These are phyloP conservation scores for Candida sakaeoensis DNA, from an alignment of 805 yeast genomes.

Conservation along the genomic window DNA sequence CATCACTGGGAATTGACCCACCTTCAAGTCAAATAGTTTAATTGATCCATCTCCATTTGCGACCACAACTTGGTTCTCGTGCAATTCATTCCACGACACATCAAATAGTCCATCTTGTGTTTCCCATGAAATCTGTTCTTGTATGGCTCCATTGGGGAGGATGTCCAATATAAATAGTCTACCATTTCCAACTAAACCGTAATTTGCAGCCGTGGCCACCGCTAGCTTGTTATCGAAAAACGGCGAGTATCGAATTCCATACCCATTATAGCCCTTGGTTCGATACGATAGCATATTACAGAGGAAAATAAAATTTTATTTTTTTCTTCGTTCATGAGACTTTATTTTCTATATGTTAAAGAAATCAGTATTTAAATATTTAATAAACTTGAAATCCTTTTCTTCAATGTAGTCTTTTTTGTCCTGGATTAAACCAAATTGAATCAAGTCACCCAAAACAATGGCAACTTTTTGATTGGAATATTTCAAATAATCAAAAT, in stretches of 20 bases:
- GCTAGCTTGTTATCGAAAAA: conserved; percentile 86
- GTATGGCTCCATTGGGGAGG: conserved; percentile 59
- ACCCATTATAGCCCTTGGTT: conserved; percentile 82
- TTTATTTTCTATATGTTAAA: conserved; percentile 6
- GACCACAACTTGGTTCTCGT: conserved; percentile 78
- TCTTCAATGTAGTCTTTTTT: conserved; percentile 23
- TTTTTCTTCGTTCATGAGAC: conserved; percentile 2
- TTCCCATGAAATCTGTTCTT: conserved; percentile 58
- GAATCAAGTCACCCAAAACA: conserved; percentile 70
- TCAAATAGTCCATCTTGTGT: conserved; percentile 94
- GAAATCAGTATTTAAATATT: conserved; percentile 36
- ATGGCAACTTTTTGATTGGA: conserved; percentile 70
- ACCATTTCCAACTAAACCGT: conserved; percentile 94
- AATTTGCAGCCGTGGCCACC: conserved; percentile 87
- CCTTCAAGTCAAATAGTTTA: conserved; percentile 72
- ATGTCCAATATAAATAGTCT: conserved; percentile 69
- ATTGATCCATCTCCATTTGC: conserved; percentile 91
- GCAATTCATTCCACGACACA: conserved; percentile 83
- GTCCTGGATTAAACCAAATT: conserved; percentile 47
- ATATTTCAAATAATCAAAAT: conserved; percentile 76
- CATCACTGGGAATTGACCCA: conserved; percentile 66
- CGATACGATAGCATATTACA: conserved; percentile 63
- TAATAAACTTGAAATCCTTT: conserved; percentile 25
- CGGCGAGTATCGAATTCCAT: conserved; percentile 85
- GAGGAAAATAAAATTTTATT: too few species aligned